phyloP scores from a whole-genome alignment of 2,329 filamentous ascomycete genomes.

The Trichoderma afroharzianum region DNA sequence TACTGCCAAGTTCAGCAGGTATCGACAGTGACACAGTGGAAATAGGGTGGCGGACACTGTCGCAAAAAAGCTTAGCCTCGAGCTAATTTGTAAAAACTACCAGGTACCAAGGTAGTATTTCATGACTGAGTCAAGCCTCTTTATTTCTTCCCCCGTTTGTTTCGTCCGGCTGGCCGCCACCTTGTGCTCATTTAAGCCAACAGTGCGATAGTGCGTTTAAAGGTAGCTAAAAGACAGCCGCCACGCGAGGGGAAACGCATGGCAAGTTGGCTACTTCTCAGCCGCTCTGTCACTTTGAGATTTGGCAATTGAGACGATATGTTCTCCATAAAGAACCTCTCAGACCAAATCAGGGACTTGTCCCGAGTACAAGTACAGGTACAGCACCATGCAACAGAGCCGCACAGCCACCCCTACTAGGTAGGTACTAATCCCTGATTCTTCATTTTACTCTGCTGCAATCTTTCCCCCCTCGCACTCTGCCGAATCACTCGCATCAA shows the following conservation, averaged over 20 bases:
- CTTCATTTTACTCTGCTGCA: not conserved
- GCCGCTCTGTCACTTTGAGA: not conserved
- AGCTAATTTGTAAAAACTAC: not conserved
- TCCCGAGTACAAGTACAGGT: too few species aligned
- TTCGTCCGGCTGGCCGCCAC: not conserved
- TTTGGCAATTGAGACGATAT: too few species aligned
- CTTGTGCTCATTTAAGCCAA: not conserved
- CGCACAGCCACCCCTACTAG: not conserved
- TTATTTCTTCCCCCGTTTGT: not conserved
- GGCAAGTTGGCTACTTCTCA: not conserved
- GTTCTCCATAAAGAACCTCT: too few species aligned
- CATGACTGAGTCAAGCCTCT: conserved; percentile 2
- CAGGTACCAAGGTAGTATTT: too few species aligned
- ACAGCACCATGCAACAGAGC: not conserved
- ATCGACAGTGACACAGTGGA: not conserved
- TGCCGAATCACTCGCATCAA: conserved; percentile 6
- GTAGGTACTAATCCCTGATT: too few species aligned
- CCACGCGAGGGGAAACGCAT: not conserved
- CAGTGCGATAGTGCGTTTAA: not conserved
- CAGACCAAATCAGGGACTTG: too few species aligned
- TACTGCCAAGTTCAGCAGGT: not conserved
- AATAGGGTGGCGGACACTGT: conserved; percentile 2
- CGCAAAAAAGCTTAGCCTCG: conserved; percentile 12
- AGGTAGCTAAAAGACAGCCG: not conserved
- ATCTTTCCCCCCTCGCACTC: not conserved